Evolutionary conservation across 2,329 filamentous ascomycete genomes (phyloP), one percentile per base, ranked within the genome.

Genomic region (Alternaria ventricosa): DNA sequence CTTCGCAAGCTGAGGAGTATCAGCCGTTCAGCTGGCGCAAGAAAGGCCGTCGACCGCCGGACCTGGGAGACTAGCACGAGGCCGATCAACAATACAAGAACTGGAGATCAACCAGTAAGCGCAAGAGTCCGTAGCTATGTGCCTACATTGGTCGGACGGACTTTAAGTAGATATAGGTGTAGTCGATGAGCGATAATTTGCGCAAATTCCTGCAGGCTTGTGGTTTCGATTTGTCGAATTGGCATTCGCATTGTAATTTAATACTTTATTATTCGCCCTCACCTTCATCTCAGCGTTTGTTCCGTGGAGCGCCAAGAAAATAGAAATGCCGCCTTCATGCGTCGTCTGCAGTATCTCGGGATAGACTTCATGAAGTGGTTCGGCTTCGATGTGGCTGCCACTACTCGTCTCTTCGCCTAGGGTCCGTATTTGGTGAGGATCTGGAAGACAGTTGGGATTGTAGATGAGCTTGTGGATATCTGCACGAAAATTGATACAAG

Each of bases 11-110:
- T 20, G 23, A 47, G 15, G 41, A 47, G 15, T 60, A 63, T 9
- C 28, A 60, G 49, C 47, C 59, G 44, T 15, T 49, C 6, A 30
- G 30, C 5, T 63, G 60, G 60, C 49, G 60, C 6, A 55, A 36
- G n/a, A 50, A 46, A 18, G 49, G 50, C 18, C 6, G n/a, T 4
- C 23, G 12, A 13, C 28, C 43, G 4, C 23, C 20, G 3, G 56
- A 49, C 8, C 20, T n/a, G 41, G 27, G 36, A 2, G 50, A 25
- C 2, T 30, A 44, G 5, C 20, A 30, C n/a, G 22, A 50, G 11
- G 44, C 9, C 13, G 11, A 12, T 10, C 23, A 30, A 12, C 5
- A 23, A 13, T 36, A 23, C 10, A 2, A 2, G 49, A 6, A 23
- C 9, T 10, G 9, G 20, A 10, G n/a, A 15, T 15, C n/a, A 28